Evolutionary conservation across 768 basidiomycete species (phyloP), one percentile per base, ranked within the genome.

Genomic region (Tylopilus rubrobrunneus): DNA sequence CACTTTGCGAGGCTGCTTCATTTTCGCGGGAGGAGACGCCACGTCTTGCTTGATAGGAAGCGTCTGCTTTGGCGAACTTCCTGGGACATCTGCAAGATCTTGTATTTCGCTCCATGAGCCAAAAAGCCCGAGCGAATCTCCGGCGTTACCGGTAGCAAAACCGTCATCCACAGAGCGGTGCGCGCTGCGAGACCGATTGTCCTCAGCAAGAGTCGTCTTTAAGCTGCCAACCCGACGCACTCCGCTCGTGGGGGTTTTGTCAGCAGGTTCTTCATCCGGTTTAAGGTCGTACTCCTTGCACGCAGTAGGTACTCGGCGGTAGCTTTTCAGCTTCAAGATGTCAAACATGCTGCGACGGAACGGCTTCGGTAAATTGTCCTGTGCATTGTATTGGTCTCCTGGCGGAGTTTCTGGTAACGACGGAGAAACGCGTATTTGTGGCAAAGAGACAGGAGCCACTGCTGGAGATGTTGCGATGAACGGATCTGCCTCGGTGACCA

Each of bases 401-500:
- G 48, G 37, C 6, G 23, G 15, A 15, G 49, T 31, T 1, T 55
- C 56, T 9, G 28, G 43, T 28, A 28, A 25, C 7, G 50, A 45
- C 1, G 55, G 33, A 10, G 58, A 50, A 11, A 55, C 17, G 23
- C 9, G 46, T 34, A 51, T 56, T 39, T 50, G 45, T 15, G 61
- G 44, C 5, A 56, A 9, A 34, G 53, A 44, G 29, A 21, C 17
- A 8, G 53, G 36, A n/a, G 34, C 14, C 33, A 15, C 15, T 14
- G 42, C 27, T 7, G 43, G 15, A 11, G 52, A 47, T 29, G 57
- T 36, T 29, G 15, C 40, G 21, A 52, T 19, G 51, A 70, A 70
- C 2, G 66, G 68, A 23, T 68, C 67, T 5, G 59, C 57, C 19
- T 52, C 58, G 23, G 52, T 29, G 31, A 65, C 25, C 21, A 70